These are phyloP conservation scores for Penicillium sp. DNA, from an alignment of 2,329 filamentous ascomycete genomes.

Conservation along the genomic window DNA sequence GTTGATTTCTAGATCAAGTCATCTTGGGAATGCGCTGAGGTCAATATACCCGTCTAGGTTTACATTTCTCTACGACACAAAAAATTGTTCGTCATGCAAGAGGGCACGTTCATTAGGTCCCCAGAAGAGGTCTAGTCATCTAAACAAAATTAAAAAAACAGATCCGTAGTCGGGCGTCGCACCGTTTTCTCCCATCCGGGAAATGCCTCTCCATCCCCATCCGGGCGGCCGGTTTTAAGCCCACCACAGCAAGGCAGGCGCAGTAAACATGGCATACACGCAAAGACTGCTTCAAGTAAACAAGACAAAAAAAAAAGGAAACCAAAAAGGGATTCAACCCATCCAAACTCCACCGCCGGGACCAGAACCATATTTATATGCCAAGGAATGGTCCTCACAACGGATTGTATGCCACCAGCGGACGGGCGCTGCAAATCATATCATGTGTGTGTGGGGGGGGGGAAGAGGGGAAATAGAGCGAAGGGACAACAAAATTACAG, in stretches of 20 bases:
- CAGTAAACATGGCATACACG: slow-evolving; percentile 34
- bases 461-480: background rate
- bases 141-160: slow-evolving; percentile 35
- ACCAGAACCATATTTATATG: slow-evolving; percentile 12
- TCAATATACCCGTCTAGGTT: background rate
- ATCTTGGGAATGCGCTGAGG: too few relatives aligned
- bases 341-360: slow-evolving; percentile 44
- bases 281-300: slow-evolving; percentile 32
- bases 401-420: slow-evolving; percentile 41
- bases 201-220: slow-evolving; percentile 26
- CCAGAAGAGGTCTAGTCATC: slow-evolving; percentile 33
- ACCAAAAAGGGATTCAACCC: slow-evolving; percentile 36
- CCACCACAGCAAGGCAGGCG: slow-evolving; percentile 29
- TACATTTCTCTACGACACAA: background rate
- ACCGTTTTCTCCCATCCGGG: slow-evolving; percentile 23
- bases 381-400: slow-evolving; percentile 20
- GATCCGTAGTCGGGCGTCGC: slow-evolving; percentile 31
- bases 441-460: slow-evolving; percentile 18
- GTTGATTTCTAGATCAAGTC: too few relatives aligned
- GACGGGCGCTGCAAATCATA: slow-evolving; percentile 35
- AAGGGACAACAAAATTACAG: slow-evolving; percentile 55
- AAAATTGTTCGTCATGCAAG: slow-evolving; percentile 23
- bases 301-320: slow-evolving; percentile 30
- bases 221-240: slow-evolving; percentile 36
- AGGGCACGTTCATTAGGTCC: slow-evolving; percentile 33